Conservation (phyloP, 345 rosid species). For the Salix viminalis region DNA sequence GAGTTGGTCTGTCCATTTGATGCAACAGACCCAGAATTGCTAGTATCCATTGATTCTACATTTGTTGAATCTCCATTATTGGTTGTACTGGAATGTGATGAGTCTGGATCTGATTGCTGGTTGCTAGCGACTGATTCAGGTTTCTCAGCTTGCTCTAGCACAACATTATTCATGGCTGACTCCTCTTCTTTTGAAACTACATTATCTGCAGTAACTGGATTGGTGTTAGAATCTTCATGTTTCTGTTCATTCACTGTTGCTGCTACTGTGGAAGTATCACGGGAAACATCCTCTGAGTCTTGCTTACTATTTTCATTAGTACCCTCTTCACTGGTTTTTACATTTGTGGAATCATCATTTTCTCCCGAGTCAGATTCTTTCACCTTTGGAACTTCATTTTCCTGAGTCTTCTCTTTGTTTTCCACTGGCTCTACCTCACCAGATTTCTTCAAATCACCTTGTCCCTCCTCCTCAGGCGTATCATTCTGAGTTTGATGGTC, state of each 20-base stretch:
- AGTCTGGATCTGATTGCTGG: slow-evolving; percentile 40
- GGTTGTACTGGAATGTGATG: slow-evolving; percentile 30
- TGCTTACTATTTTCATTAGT: slow-evolving; percentile 25
- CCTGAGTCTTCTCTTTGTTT: slow-evolving; percentile 30
- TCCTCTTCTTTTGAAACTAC: slow-evolving; percentile 24
- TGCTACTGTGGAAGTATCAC: slow-evolving; percentile 14
- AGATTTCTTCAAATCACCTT: slow-evolving; percentile 20
- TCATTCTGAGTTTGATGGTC: slow-evolving; percentile 41
- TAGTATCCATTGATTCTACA: slow-evolving; percentile 29
- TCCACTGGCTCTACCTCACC: slow-evolving; percentile 28
- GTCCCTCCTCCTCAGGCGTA: slow-evolving; percentile 26
- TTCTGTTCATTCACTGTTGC: slow-evolving; percentile 22
- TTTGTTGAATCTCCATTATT: slow-evolving; percentile 29
- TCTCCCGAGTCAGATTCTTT: slow-evolving; percentile 23
- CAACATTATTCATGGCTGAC: slow-evolving; percentile 29
- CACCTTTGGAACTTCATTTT: slow-evolving; percentile 34
- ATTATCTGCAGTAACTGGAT: slow-evolving; percentile 2
- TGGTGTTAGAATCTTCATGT: slow-evolving; percentile 11
- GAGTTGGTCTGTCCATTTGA: slow-evolving; percentile 23
- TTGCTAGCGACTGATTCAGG: slow-evolving; percentile 37
- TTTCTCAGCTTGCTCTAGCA: slow-evolving; percentile 36
- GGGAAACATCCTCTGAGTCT: slow-evolving; percentile 21
- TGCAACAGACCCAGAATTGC: slow-evolving; percentile 20
- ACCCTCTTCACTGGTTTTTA: slow-evolving; percentile 17
- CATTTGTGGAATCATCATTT: slow-evolving; percentile 13